These are phyloP conservation scores for Cryptococcus floricola DNA, from an alignment of 1,284 basidiomycete genomes.

Conservation along the genomic window DNA sequence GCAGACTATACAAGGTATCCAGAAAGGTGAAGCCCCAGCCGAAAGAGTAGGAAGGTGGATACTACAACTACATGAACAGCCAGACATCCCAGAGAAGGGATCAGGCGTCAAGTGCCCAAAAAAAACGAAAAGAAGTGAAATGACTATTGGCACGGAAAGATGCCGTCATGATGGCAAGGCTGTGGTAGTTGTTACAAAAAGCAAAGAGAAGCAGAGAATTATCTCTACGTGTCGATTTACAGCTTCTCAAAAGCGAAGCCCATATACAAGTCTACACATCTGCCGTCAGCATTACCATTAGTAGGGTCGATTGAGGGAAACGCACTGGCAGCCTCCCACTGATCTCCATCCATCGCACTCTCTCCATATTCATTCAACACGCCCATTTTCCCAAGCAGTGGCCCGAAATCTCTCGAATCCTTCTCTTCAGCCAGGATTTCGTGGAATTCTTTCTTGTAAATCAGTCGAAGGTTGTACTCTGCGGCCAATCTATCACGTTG, in stretches of 20 bases:
- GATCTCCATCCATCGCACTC: constrained; percentile 83
- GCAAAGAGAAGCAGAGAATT: too few species aligned
- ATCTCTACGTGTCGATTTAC: constrained; percentile 27
- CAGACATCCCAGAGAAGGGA: too few species aligned
- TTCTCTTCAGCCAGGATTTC: constrained; percentile 76
- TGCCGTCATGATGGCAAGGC: too few species aligned
- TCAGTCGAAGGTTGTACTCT: constrained; percentile 69
- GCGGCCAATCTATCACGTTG: neutral
- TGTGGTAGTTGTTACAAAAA: too few species aligned
- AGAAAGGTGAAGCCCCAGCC: too few species aligned
- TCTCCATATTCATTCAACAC: constrained; percentile 78
- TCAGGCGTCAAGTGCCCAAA: too few species aligned
- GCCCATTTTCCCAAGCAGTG: constrained; percentile 78
- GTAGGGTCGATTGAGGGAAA: constrained; percentile 20
- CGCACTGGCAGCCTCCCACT: constrained; percentile 95
- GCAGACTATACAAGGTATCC: too few species aligned
- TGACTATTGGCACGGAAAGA: too few species aligned
- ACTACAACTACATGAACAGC: too few species aligned
- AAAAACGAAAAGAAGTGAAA: too few species aligned
- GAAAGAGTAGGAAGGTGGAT: too few species aligned
- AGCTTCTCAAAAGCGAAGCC: constrained; percentile 76
- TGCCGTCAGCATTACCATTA: neutral
- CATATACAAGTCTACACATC: constrained; percentile 66
- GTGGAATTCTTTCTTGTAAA: constrained; percentile 86
- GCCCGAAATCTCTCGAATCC: constrained; percentile 68